A percentile compares a stretch with the other conserved stretches of the same genome.
These are phyloP conservation scores for Capillidium heterosporum DNA, from an alignment of 371 early-diverging fungal genomes.

Conservation along the genomic window DNA sequence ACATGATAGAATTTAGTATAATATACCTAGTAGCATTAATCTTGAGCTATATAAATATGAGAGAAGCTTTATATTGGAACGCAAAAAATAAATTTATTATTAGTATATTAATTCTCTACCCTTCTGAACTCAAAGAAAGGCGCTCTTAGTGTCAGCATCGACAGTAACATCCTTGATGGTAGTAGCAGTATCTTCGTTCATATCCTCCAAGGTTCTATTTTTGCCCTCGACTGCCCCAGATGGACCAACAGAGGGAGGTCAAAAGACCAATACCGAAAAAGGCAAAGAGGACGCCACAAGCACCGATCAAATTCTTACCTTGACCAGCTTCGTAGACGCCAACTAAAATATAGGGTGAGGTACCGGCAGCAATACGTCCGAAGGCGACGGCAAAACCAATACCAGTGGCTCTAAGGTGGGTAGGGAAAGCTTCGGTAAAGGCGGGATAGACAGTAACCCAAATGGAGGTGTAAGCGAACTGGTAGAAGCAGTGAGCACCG, in stretches of 20 bases:
- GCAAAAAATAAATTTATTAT: too few species aligned
- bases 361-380: conserved; percentile 7
- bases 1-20: too few species aligned
- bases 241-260: background rate
- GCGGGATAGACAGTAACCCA: conserved; percentile 6
- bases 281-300: background rate
- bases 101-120: too few species aligned
- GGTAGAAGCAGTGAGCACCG: conserved; percentile 7
- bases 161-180: too few species aligned
- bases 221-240: conserved; percentile 1
- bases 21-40: too few species aligned
- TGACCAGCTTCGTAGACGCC: background rate
- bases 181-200: background rate
- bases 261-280: conserved; percentile 4
- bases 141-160: too few species aligned
- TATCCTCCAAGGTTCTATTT: conserved; percentile 1
- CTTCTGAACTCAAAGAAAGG: too few species aligned
- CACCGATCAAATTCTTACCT: background rate
- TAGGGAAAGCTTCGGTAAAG: conserved; percentile 8
- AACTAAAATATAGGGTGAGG: conserved; percentile 4
- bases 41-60: too few species aligned
- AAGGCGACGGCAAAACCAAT: conserved; percentile 8
- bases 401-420: conserved; percentile 8
- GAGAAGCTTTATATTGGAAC: too few species aligned
- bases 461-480: conserved; percentile 2